phyloP scores from a whole-genome alignment of 345 rosid species.

The Aquilaria yunnanensis region DNA sequence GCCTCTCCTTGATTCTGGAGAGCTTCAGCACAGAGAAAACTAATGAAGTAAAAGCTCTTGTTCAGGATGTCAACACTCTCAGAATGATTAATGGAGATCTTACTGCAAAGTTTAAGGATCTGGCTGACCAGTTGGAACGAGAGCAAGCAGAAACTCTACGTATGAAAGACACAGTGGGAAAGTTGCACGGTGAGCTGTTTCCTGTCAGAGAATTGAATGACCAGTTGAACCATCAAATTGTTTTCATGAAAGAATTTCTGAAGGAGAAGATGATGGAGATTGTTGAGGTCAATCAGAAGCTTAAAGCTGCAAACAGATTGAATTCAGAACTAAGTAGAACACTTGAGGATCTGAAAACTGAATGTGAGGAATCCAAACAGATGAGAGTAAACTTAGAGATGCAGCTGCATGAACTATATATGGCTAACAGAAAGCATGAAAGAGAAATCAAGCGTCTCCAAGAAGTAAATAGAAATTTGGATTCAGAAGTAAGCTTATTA shows the following conservation, averaged over 20 bases:
- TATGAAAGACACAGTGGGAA: constrained; percentile 39
- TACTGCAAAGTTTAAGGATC: constrained; percentile 34
- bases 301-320: constrained; percentile 47
- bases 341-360: constrained; percentile 59
- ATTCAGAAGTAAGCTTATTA: constrained; percentile 33
- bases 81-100: constrained; percentile 31
- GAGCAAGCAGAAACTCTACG: constrained; percentile 43
- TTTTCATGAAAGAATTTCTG: constrained; percentile 44
- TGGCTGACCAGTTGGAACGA: constrained; percentile 41
- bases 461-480: constrained; percentile 45
- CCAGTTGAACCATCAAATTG: constrained; percentile 47
- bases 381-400: constrained; percentile 34
- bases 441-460: constrained; percentile 43
- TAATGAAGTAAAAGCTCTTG: constrained; percentile 41
- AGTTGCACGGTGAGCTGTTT: constrained; percentile 45
- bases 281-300: constrained; percentile 59
- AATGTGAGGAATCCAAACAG: constrained; percentile 41
- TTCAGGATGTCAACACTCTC: constrained; percentile 34
- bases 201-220: constrained; percentile 49
- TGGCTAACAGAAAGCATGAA: constrained; percentile 29
- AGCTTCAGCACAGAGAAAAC: constrained; percentile 49
- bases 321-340: constrained; percentile 48
- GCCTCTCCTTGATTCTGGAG: constrained; percentile 42
- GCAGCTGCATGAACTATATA: constrained; percentile 35
- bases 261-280: constrained; percentile 53